phyloP scores from a whole-genome alignment of 2,329 filamentous ascomycete species.

The Trichoderma hamatum region DNA sequence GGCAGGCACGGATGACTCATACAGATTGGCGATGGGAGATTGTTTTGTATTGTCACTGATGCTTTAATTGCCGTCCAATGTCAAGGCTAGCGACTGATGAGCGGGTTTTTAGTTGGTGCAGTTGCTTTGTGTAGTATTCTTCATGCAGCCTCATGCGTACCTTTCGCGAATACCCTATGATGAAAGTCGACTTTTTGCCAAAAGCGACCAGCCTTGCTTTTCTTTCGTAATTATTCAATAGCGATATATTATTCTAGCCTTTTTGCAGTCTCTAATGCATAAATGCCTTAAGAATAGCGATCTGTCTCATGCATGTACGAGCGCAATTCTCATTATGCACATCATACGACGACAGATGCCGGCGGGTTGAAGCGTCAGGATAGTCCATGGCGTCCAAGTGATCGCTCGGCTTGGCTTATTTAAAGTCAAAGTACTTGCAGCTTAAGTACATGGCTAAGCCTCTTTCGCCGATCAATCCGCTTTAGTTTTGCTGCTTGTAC shows the following conservation, averaged over 20 bases:
- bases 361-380: not conserved
- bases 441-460: not conserved
- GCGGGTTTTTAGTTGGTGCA: not conserved
- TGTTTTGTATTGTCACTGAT: not conserved
- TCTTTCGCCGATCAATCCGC: constrained; percentile 8
- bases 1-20: not conserved
- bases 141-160: not conserved
- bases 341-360: not conserved
- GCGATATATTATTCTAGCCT: not conserved
- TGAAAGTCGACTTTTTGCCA: not conserved
- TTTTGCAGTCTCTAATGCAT: not conserved
- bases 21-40: not conserved
- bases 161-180: not conserved
- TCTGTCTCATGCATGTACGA: not conserved
- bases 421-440: constrained; percentile 5
- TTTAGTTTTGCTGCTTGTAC: constrained; percentile 2
- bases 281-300: not conserved
- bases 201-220: not conserved
- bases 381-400: not conserved
- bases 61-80: not conserved
- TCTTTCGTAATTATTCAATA: not conserved
- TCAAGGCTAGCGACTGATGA: not conserved
- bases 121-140: not conserved
- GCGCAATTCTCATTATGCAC: not conserved
- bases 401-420: not conserved